Percentiles rank a stretch among this genome's conserved stretches.
These are phyloP conservation scores for Rhodomyrtus tomentosa DNA, from an alignment of 345 rosid species.

Conservation along the genomic window DNA sequence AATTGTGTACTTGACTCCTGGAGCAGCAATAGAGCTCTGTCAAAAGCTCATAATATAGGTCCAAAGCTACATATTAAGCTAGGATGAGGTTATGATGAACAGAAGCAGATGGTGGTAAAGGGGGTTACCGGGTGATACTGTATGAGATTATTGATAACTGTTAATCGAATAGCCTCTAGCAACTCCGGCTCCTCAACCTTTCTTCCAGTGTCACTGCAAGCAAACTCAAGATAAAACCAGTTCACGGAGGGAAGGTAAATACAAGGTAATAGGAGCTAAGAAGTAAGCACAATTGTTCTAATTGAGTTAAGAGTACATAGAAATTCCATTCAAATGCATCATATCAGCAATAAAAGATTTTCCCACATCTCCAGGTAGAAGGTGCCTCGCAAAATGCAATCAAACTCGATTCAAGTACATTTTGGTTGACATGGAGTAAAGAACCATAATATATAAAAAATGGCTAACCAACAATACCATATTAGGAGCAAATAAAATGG, in stretches of 20 bases:
- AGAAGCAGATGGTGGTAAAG: background rate
- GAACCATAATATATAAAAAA: background rate
- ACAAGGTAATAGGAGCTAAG: background rate
- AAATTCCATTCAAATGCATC: background rate
- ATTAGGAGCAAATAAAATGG: background rate
- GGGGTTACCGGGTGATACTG: conserved; percentile 80
- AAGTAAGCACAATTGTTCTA: background rate
- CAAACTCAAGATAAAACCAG: background rate
- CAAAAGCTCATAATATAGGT: background rate
- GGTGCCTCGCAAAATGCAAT: background rate
- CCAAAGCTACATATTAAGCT: background rate
- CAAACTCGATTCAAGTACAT: background rate
- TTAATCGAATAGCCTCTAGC: conserved; percentile 95
- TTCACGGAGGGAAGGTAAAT: background rate
- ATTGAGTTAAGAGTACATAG: background rate
- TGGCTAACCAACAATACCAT: background rate
- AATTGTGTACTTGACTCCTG: conserved; percentile 97
- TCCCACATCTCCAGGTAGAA: background rate
- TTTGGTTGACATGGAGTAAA: background rate
- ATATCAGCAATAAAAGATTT: background rate
- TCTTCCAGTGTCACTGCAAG: conserved; percentile 76
- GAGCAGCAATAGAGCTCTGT: conserved; percentile 11
- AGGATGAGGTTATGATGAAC: background rate
- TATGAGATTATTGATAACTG: conserved; percentile 78
- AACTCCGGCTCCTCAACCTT: conserved; percentile 91